A percentile compares a stretch with the other conserved stretches of the same genome.
phyloP scores from a whole-genome alignment of 2,329 filamentous ascomycete species.

The Penicillium hesseltinei region DNA sequence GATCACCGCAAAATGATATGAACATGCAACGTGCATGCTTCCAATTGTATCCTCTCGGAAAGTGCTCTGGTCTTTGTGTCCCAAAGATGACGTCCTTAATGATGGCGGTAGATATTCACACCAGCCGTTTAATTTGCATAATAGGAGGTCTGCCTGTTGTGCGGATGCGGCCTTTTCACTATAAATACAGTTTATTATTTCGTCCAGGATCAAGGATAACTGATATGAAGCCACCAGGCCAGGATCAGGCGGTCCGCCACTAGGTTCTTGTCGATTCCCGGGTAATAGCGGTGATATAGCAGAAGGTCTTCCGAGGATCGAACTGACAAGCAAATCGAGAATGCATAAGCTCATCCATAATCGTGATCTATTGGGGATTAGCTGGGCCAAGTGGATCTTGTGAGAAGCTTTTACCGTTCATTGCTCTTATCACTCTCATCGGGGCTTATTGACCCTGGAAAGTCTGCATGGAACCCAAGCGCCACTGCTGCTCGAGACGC shows the following conservation, averaged over 20 bases:
- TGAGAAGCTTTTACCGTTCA: slow-evolving; percentile 18
- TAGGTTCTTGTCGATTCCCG: slow-evolving; percentile 19
- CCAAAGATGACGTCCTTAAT: slow-evolving; percentile 23
- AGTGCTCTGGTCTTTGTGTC: slow-evolving; percentile 16
- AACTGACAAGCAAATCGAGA: slow-evolving; percentile 50
- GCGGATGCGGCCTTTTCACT: slow-evolving; percentile 37
- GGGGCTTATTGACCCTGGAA: slow-evolving; percentile 10
- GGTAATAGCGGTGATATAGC: slow-evolving; percentile 30
- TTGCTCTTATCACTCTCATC: slow-evolving; percentile 21
- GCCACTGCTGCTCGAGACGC: slow-evolving; percentile 58
- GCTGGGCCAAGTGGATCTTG: slow-evolving; percentile 4
- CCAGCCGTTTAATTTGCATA: slow-evolving; percentile 48
- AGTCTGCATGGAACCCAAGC: slow-evolving; percentile 51
- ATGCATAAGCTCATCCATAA: slow-evolving; percentile 50
- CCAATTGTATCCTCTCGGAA: slow-evolving; percentile 44
- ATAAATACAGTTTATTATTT: slow-evolving; percentile 46
- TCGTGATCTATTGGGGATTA: slow-evolving; percentile 34
- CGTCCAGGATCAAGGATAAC: slow-evolving; percentile 47
- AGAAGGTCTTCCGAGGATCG: slow-evolving; percentile 49
- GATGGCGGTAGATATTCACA: slow-evolving; percentile 45
- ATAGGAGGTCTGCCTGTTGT: slow-evolving; percentile 39
- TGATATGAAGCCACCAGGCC: slow-evolving; percentile 44
- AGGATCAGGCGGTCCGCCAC: slow-evolving; percentile 15
- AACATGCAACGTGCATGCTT: slow-evolving; percentile 56
- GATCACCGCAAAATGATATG: slow-evolving; percentile 60